A percentile compares a stretch with the other conserved stretches of the same genome.
Conservation (phyloP, 345 rosid species). For the Pugionium dolabratum region DNA sequence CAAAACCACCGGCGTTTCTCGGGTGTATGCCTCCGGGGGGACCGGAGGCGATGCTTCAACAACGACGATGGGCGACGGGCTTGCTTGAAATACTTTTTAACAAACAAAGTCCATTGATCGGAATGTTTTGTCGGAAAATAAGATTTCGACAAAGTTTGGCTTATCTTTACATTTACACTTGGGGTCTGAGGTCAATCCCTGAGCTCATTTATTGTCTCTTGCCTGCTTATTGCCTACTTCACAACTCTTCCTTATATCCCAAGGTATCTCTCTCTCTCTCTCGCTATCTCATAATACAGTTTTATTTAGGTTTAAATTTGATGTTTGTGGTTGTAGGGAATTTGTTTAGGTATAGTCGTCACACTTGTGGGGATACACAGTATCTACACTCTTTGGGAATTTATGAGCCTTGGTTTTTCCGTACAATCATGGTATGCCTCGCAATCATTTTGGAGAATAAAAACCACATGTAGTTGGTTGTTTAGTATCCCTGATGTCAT, state of each 20-base stretch:
- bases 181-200: conserved; percentile 56
- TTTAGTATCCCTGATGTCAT: conserved; percentile 41
- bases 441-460: conserved; percentile 23
- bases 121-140: conserved; percentile 35
- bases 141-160: conserved; percentile 52
- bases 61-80: conserved; percentile 69
- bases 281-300: background rate
- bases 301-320: no score
- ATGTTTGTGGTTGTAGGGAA: conserved; percentile 16
- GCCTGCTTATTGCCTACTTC: conserved; percentile 66
- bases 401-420: conserved; percentile 19
- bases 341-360: conserved; percentile 9
- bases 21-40: conserved; percentile 55
- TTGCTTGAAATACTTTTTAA: conserved; percentile 52
- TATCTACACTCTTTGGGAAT: conserved; percentile 36
- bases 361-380: conserved; percentile 26
- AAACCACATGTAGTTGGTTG: conserved; percentile 42
- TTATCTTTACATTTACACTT: conserved; percentile 35
- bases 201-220: conserved; percentile 57
- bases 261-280: conserved; percentile 41
- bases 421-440: conserved; percentile 11
- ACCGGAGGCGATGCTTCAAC: conserved; percentile 49
- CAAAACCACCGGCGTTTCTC: conserved; percentile 55
- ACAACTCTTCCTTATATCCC: conserved; percentile 61
- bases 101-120: conserved; percentile 45